A percentile compares a stretch with the other conserved stretches of the same genome.
Evolutionary conservation across 805 yeast species (phyloP).

Genomic region (Saturnispora dispora): DNA sequence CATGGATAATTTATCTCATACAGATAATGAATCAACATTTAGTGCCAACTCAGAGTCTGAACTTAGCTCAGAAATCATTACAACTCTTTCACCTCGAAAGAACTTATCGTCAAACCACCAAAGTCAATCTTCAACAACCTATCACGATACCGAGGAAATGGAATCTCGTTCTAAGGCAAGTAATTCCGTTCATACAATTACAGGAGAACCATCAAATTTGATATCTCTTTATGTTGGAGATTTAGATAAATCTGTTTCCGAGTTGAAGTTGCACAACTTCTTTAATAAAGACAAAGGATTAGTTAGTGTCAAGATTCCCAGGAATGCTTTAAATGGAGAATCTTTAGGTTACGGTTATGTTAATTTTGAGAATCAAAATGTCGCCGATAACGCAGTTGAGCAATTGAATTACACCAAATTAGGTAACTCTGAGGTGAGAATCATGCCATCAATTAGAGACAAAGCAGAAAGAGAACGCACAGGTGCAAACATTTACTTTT

Average conservation of each 20-base stretch:
- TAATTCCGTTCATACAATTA: not conserved
- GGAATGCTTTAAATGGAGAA: slow-evolving; percentile 40
- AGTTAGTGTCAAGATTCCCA: slow-evolving; percentile 51
- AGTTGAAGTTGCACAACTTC: slow-evolving; percentile 34
- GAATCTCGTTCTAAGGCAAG: not conserved
- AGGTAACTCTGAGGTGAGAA: slow-evolving; percentile 37
- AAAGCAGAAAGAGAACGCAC: slow-evolving; percentile 30
- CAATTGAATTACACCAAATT: slow-evolving; percentile 43
- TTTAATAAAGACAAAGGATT: slow-evolving; percentile 40
- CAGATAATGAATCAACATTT: not conserved
- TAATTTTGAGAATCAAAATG: slow-evolving; percentile 41
- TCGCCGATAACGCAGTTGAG: slow-evolving; percentile 49
- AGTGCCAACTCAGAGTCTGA: slow-evolving; percentile 7
- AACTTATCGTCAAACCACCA: not conserved
- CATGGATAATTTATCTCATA: not conserved
- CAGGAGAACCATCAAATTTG: slow-evolving; percentile 9
- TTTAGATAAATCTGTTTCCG: slow-evolving; percentile 41
- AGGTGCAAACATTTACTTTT: slow-evolving; percentile 44
- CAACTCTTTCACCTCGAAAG: not conserved
- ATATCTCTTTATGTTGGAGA: slow-evolving; percentile 55
- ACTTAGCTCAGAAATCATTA: slow-evolving; percentile 8
- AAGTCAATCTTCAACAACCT: not conserved
- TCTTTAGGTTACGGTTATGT: slow-evolving; percentile 71
- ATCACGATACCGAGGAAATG: not conserved
- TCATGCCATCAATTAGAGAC: slow-evolving; percentile 47